phyloP scores from a whole-genome alignment of 306 rosid species.

The Trifolium dubium region DNA sequence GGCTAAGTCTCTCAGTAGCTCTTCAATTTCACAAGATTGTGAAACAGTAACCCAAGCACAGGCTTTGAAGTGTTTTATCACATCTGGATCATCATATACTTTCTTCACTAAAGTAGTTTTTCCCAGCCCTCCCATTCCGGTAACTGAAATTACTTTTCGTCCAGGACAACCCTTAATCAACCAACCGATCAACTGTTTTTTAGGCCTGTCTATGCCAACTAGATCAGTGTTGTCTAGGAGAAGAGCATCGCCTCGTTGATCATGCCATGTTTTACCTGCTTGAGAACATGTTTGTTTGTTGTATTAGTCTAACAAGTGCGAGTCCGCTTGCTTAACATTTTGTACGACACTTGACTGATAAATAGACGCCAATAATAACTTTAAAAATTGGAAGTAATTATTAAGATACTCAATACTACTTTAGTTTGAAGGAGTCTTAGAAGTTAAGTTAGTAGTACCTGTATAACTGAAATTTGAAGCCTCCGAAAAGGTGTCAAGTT shows the following conservation, averaged over 20 bases:
- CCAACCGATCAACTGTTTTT: conserved; percentile 45
- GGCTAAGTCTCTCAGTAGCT: conserved; percentile 54
- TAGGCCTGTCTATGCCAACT: conserved; percentile 55
- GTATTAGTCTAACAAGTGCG: conserved; percentile 1
- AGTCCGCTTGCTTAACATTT: not conserved
- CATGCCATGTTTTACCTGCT: conserved; percentile 53
- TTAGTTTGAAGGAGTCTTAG: not conserved
- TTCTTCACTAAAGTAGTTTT: conserved; percentile 62
- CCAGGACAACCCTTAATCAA: conserved; percentile 25
- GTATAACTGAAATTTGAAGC: conserved; percentile 44
- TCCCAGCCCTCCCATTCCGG: conserved; percentile 73
- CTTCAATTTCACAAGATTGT: conserved; percentile 44
- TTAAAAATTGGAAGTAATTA: not conserved
- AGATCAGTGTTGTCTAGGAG: conserved; percentile 62
- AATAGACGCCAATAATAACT: not conserved
- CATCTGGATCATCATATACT: conserved; percentile 58
- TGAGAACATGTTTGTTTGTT: not conserved
- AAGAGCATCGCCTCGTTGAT: conserved; percentile 58
- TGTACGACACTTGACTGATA: not conserved
- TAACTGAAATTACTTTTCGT: conserved; percentile 51
- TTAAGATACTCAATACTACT: not conserved
- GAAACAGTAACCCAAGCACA: conserved; percentile 67
- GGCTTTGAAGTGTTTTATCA: conserved; percentile 53
- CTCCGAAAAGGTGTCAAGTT: conserved; percentile 37
- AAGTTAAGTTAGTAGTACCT: conserved; percentile 40